These are phyloP conservation scores for Pilobolus umbonatus DNA, from an alignment of 192 early-diverging fungal species.

Conservation along the genomic window DNA sequence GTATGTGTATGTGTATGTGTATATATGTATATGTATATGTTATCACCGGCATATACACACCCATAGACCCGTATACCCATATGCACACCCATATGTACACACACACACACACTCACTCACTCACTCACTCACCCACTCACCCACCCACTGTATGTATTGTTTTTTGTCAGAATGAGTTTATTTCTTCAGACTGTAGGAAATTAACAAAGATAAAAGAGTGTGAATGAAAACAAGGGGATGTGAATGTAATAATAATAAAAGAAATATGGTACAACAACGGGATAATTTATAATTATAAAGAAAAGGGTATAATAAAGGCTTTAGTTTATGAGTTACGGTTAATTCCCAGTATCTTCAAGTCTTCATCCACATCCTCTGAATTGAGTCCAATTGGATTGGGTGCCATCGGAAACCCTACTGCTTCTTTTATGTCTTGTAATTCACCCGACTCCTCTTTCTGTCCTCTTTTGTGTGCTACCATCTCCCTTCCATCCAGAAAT, in stretches of 20 bases:
- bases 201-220: neutral
- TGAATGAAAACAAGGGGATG: too few species aligned
- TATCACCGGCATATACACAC: too few species aligned
- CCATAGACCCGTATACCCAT: too few species aligned
- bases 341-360: constrained; percentile 40
- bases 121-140: too few species aligned
- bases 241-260: too few species aligned
- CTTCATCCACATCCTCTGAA: constrained; percentile 37
- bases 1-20: neutral
- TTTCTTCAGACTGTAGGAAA: constrained; percentile 1
- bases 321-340: constrained; percentile 13
- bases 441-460: constrained; percentile 36
- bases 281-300: too few species aligned
- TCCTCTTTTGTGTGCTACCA: constrained; percentile 34
- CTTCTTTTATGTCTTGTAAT: constrained; percentile 35
- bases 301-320: neutral
- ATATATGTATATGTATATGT: neutral
- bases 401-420: constrained; percentile 39
- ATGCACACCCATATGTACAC: too few species aligned
- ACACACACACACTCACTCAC: too few species aligned
- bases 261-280: neutral
- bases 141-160: too few species aligned
- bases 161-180: neutral
- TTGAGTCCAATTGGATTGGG: constrained; percentile 19
- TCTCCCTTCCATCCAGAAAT: constrained; percentile 28